Evolutionary conservation across 768 basidiomycete genomes (phyloP).

Genomic region (Termitomyces sp.): DNA sequence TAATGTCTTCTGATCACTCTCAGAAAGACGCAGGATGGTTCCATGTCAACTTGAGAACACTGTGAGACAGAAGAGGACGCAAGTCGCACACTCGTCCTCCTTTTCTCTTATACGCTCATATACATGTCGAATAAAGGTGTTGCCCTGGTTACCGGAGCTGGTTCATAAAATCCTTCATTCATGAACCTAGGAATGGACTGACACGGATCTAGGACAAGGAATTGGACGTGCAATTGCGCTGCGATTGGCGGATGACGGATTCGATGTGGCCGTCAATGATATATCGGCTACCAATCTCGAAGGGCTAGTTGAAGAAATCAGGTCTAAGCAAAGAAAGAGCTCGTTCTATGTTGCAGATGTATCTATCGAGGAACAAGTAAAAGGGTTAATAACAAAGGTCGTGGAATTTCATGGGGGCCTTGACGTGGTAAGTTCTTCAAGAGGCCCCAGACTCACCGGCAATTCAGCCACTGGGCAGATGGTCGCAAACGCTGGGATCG

Average conservation of each 20-base stretch:
- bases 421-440: constrained; percentile 24
- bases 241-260: constrained; percentile 16
- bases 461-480: constrained; percentile 16
- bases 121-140: constrained; percentile 11
- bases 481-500: constrained; percentile 29
- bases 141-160: constrained; percentile 13
- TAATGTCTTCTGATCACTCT: not conserved
- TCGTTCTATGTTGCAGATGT: constrained; percentile 17
- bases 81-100: not conserved
- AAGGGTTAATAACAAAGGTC: constrained; percentile 15
- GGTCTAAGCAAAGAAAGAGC: constrained; percentile 13
- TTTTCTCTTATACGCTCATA: not conserved
- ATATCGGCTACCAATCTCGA: constrained; percentile 23
- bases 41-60: not conserved
- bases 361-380: constrained; percentile 17
- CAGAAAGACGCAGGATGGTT: not conserved
- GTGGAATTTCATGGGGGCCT: constrained; percentile 18
- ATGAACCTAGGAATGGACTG: not conserved
- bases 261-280: constrained; percentile 22
- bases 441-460: not conserved
- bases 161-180: not conserved
- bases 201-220: constrained; percentile 8
- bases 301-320: constrained; percentile 16
- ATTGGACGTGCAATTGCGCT: constrained; percentile 19
- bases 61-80: not conserved